Percentiles rank a stretch among this genome's conserved stretches.
phyloP scores from a whole-genome alignment of 208 protist genomes.

The Naegleria gruberi region DNA sequence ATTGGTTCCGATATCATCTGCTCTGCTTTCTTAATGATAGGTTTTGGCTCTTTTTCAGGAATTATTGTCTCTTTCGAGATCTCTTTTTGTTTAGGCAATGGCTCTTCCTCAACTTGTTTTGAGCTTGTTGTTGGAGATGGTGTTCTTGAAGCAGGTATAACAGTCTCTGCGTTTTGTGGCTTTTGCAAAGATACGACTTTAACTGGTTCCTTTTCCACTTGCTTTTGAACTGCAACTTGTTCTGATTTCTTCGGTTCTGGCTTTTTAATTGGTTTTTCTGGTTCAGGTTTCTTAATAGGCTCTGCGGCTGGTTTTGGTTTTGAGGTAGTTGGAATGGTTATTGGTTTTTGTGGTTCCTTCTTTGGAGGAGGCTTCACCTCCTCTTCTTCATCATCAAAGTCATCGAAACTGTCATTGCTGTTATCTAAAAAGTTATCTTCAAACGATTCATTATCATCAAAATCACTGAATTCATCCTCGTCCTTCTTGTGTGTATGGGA shows the following conservation, averaged over 20 bases:
- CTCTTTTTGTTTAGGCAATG: no score
- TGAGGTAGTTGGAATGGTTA: not conserved
- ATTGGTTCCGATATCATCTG: not conserved
- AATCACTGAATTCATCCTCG: not conserved
- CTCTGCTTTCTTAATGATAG: no score
- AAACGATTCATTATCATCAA: not conserved
- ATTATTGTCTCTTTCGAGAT: no score
- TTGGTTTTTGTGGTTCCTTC: not conserved
- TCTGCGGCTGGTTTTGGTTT: not conserved
- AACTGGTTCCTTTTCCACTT: no score
- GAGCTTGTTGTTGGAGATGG: no score
- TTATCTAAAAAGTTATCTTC: not conserved
- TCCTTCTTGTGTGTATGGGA: not conserved
- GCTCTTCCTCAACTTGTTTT: no score
- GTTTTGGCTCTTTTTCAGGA: no score
- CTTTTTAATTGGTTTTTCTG: no score
- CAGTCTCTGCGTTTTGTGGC: no score
- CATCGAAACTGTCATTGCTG: not conserved
- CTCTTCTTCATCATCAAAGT: not conserved
- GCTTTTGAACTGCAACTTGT: not conserved
- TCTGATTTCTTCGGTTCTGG: not conserved
- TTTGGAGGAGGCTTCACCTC: not conserved
- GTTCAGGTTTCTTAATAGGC: not conserved
- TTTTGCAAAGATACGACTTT: no score
- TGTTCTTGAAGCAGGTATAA: no score